Evolutionary conservation across 202 grass and related monocot genomes (phyloP), one percentile per base, ranked within the genome.

Genomic region (Elaeis oleifera): DNA sequence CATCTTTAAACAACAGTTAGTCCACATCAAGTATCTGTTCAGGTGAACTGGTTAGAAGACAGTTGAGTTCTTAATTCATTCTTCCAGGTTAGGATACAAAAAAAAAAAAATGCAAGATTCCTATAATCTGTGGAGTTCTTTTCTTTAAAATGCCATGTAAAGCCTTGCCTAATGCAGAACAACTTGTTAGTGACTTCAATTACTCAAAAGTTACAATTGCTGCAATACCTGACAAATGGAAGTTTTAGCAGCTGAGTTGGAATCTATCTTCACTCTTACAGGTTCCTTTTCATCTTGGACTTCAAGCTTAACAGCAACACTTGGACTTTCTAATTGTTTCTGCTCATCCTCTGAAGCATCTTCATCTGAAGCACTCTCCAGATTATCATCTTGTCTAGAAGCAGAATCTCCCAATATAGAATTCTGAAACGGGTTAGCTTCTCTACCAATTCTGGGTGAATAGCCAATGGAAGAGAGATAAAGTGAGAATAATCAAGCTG

Each of bases 401-500:
- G 67, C 18, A 56, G 58, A 56, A 63, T 27, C 50, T 20, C 87
- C 79, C 14, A 91, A 77, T 58, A 97, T 81, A 1, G 81, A 83
- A 23, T 58, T 79, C 74, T 91, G 92, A 78, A 97, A 53, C 79
- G 28, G 9, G 71, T 70, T 6, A 97, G 74, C 65, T 89, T 91
- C 71, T 85, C 57, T 5, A 97, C 73, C 58, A 97, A 81, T 76
- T 70, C 74, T 4, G 71, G 73, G 67, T 97, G 81, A 31, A 91
- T 59, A 74, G 87, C 92, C 68, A 97, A 81, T 24, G 92, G 92
- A 65, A 96, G 87, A 16, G 92, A 96, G 55, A 96, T 67, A 58
- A 96, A 96, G 73, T 91, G 92, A 32, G 92, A 89, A 60, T 84
- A 97, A 70, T 91, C 84, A 23, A 85, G 79, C 71, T 51, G 83